Percentiles rank a stretch among this genome's conserved stretches.
phyloP scores from a whole-genome alignment of 106 monocot genomes.

The Ottelia alismoides region DNA sequence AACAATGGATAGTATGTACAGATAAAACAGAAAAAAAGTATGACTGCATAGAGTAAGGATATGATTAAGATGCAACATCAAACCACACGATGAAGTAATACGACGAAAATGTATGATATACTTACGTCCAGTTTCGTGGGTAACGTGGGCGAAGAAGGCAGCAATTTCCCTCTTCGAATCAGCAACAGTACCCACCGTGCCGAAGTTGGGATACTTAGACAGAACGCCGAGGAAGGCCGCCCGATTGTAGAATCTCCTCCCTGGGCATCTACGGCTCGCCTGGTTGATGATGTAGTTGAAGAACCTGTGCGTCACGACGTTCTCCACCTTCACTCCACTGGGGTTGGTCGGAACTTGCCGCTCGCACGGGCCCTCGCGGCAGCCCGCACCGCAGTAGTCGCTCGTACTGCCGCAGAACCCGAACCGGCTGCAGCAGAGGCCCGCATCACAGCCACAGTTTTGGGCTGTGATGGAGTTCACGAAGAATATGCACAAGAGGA shows the following conservation, averaged over 20 bases:
- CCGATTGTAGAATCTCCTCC: background rate
- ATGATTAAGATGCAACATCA: too few species aligned
- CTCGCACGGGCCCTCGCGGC: constrained; percentile 3
- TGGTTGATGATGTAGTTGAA: constrained; percentile 18
- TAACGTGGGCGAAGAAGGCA: too few species aligned
- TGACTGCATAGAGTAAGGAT: too few species aligned
- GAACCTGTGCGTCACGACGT: constrained; percentile 9
- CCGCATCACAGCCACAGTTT: constrained; percentile 15
- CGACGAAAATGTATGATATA: too few species aligned
- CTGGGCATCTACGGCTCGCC: background rate
- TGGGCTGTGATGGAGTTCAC: constrained; percentile 1
- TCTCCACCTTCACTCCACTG: background rate
- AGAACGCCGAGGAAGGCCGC: background rate
- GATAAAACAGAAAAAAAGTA: too few species aligned
- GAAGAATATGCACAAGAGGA: too few species aligned
- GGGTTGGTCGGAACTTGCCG: background rate
- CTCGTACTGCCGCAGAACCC: constrained; percentile 17
- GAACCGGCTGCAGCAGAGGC: constrained; percentile 17
- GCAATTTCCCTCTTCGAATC: constrained; percentile 20
- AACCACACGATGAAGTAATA: too few species aligned
- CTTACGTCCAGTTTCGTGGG: constrained; percentile 15
- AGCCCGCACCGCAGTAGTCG: constrained; percentile 11
- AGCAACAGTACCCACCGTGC: constrained; percentile 9
- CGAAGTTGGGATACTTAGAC: background rate
- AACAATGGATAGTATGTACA: too few species aligned